phyloP scores from a whole-genome alignment of 805 yeast genomes.

The Yarrowia divulgata region DNA sequence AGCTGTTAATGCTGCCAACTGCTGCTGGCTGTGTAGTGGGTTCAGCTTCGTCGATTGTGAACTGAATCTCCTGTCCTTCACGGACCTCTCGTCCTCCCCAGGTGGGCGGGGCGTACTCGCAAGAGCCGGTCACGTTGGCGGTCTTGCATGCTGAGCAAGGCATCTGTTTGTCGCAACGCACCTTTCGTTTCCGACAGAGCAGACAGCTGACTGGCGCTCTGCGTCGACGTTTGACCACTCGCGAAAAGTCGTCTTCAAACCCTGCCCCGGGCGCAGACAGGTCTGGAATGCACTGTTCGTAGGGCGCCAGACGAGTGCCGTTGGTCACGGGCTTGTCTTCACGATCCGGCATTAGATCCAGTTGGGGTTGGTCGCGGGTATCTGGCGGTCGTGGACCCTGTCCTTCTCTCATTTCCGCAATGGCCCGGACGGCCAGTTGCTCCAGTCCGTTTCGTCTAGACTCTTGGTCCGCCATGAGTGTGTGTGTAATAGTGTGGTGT shows the following conservation, averaged over 20 bases:
- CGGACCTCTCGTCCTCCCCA: slow-evolving; percentile 33
- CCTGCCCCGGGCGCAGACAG: slow-evolving; percentile 28
- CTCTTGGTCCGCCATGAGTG: slow-evolving; percentile 27
- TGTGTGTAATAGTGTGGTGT: neutral
- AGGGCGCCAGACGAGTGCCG: slow-evolving; percentile 19
- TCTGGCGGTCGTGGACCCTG: slow-evolving; percentile 30
- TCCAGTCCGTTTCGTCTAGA: slow-evolving; percentile 23
- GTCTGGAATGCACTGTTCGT: slow-evolving; percentile 28
- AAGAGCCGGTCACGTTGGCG: slow-evolving; percentile 28
- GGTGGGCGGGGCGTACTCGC: slow-evolving; percentile 34
- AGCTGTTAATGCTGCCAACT: neutral
- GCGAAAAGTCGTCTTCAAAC: slow-evolving; percentile 14
- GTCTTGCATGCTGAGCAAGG: slow-evolving; percentile 38
- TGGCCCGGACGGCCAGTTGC: slow-evolving; percentile 26
- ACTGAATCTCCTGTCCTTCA: slow-evolving; percentile 22
- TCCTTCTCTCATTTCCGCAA: slow-evolving; percentile 35
- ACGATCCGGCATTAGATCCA: slow-evolving; percentile 14
- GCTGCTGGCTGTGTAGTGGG: neutral
- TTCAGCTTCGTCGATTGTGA: slow-evolving; percentile 20
- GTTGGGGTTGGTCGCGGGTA: slow-evolving; percentile 2
- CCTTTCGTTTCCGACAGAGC: slow-evolving; percentile 30
- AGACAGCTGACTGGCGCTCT: slow-evolving; percentile 24
- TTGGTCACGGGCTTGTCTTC: slow-evolving; percentile 10
- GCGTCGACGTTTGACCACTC: slow-evolving; percentile 18
- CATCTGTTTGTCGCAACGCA: slow-evolving; percentile 32